Evolutionary conservation across 345 rosid species (phyloP), one percentile per base, ranked within the genome.

Genomic region (Aegle marmelos): DNA sequence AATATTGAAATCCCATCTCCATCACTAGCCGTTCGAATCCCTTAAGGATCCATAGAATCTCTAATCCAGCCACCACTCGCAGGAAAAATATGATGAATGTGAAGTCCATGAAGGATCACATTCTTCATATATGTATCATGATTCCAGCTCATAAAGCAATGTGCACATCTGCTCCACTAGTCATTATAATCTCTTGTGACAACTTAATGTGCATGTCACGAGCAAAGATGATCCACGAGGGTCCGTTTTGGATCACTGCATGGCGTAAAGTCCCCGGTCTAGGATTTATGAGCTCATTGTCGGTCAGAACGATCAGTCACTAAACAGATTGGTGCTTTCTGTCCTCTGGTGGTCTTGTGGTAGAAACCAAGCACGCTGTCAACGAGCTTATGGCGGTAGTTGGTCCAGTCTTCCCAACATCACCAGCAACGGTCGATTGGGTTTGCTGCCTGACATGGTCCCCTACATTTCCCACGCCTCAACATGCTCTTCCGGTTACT

Each of bases 181-280:
- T 33, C 50, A 95, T 31, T 27, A 91, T 74, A 11, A 95, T 78
- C 79, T 95, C 96, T 68, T 92, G 87, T 50, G 71, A 70, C 28
- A 93, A 86, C 74, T 68, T 89, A 59, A 95, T 95, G 68, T 85
- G 7, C 98, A 95, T 91, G 85, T 88, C 73, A 6, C 67, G 74
- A 9, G 85, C 87, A 41, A 95, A 95, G 54, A 82, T 83, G 84
- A 95, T 95, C 98, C 98, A 95, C 53, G 90, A 88, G 0, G 98
- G 97, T 76, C 78, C 85, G 17, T 83, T 80, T 72, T 89, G 86
- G 75, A 89, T 88, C 80, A 88, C 98, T 0, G 92, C 98, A 17
- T 91, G 83, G 24, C 98, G 89, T 37, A 93, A 85, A 3, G 98
- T 93, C 72, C 98, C 98, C 1, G 84, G 89, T 68, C 78, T 93